Evolutionary conservation across 192 early-diverging fungal species (phyloP).

Genomic region (Coemansia sp.): DNA sequence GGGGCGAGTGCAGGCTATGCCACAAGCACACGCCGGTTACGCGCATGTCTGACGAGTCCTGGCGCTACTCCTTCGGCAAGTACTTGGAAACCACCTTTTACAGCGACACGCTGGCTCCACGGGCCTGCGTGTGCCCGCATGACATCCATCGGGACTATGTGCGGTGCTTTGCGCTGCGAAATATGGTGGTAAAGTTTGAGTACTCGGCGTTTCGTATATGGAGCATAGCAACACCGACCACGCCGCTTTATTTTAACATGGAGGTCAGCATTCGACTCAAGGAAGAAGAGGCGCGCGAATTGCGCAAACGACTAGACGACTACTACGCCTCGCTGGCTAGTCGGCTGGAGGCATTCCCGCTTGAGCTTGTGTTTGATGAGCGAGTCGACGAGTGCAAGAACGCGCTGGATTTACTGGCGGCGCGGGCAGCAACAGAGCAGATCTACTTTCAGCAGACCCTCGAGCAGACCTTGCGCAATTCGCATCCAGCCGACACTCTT

Average conservation of each 20-base stretch:
- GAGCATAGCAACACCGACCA: conserved; percentile 42
- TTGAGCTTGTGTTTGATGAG: conserved; percentile 71
- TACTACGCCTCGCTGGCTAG: conserved; percentile 88
- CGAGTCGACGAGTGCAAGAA: conserved; percentile 72
- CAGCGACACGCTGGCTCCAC: conserved; percentile 61
- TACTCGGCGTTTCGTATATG: conserved; percentile 53
- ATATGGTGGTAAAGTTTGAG: conserved; percentile 76
- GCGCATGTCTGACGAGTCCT: conserved; percentile 80
- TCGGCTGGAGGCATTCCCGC: conserved; percentile 75
- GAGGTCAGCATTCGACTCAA: conserved; percentile 68
- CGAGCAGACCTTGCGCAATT: conserved; percentile 80
- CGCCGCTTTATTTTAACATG: conserved; percentile 44
- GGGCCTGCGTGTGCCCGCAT: conserved; percentile 76
- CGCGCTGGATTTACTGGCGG: conserved; percentile 66
- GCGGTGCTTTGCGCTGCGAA: conserved; percentile 77
- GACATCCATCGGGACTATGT: conserved; percentile 80
- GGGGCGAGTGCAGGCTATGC: conserved; percentile 82
- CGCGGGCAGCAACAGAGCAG: conserved; percentile 72
- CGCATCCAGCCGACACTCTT: conserved; percentile 72
- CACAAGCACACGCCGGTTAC: conserved; percentile 65
- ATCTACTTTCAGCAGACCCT: conserved; percentile 79
- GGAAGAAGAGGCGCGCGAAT: conserved; percentile 68
- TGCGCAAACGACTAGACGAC: conserved; percentile 65
- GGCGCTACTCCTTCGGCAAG: conserved; percentile 97
- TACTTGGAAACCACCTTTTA: conserved; percentile 92